Percentiles rank a stretch among this genome's conserved stretches.
These are phyloP conservation scores for Tylopilus intermedius DNA, from an alignment of 768 basidiomycete genomes.

Conservation along the genomic window DNA sequence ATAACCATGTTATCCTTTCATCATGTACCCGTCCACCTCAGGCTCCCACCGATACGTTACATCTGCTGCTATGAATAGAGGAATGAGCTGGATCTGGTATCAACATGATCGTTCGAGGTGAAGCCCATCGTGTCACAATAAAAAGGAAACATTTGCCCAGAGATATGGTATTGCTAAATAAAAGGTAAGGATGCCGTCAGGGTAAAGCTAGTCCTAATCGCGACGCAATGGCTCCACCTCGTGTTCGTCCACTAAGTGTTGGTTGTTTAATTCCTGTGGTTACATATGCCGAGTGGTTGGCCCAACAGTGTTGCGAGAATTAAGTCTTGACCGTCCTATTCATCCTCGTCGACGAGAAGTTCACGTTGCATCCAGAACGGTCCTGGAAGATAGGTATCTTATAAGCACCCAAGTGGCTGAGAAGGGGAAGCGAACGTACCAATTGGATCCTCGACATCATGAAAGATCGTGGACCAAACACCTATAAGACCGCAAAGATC, in stretches of 20 bases:
- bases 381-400: conserved; percentile 11
- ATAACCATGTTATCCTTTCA: neutral
- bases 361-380: conserved; percentile 29
- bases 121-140: neutral
- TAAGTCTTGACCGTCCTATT: neutral
- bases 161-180: neutral
- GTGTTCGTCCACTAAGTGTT: neutral
- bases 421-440: conserved; percentile 27
- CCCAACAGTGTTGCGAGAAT: neutral
- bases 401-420: neutral
- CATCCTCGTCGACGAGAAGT: conserved; percentile 23
- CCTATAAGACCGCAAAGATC: conserved; percentile 53
- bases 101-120: neutral
- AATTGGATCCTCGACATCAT: conserved; percentile 45
- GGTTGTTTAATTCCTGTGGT: neutral
- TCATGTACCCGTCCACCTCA: neutral
- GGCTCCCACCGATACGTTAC: neutral
- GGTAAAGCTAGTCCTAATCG: neutral
- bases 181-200: neutral
- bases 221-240: neutral
- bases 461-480: conserved; percentile 45
- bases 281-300: neutral
- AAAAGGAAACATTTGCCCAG: neutral
- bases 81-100: neutral
- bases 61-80: neutral